Conservation (phyloP, 441 rosid genomes). For the Corymbia citriodora region DNA sequence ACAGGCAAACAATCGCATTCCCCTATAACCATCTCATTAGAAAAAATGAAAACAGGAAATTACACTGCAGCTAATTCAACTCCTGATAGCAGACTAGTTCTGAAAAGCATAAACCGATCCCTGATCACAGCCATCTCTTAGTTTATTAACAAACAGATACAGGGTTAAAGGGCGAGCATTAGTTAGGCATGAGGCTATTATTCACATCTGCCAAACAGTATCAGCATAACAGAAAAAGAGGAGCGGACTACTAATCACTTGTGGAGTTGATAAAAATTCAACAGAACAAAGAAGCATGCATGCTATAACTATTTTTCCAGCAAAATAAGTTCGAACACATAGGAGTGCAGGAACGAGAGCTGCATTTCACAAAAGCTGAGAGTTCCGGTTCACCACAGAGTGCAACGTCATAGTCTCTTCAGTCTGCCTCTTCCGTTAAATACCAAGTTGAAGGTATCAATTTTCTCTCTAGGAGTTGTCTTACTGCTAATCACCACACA, state of each 20-base stretch:
- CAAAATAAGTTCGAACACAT: not conserved
- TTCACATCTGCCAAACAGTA: not conserved
- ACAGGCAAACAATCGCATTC: not conserved
- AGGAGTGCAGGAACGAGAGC: fast-evolving
- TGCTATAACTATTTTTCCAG: not conserved
- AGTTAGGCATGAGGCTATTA: not conserved
- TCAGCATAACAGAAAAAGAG: not conserved
- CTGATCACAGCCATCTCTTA: not conserved
- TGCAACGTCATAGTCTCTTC: not conserved
- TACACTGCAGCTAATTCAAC: not conserved
- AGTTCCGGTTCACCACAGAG: not conserved
- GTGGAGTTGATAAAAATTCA: not conserved
- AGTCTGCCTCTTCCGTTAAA: not conserved
- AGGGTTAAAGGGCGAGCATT: not conserved
- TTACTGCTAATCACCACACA: not conserved
- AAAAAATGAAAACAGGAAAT: not conserved
- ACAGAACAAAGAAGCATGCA: not conserved
- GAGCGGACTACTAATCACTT: not conserved
- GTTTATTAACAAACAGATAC: not conserved
- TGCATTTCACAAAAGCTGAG: not conserved
- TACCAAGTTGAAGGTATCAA: not conserved
- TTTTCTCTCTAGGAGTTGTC: not conserved
- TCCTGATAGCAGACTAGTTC: not conserved
- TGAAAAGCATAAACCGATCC: not conserved
- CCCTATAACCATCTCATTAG: not conserved